These are phyloP conservation scores for Globisporangium paroecandrum DNA, from an alignment of 352 stramenopile species.

Conservation along the genomic window DNA sequence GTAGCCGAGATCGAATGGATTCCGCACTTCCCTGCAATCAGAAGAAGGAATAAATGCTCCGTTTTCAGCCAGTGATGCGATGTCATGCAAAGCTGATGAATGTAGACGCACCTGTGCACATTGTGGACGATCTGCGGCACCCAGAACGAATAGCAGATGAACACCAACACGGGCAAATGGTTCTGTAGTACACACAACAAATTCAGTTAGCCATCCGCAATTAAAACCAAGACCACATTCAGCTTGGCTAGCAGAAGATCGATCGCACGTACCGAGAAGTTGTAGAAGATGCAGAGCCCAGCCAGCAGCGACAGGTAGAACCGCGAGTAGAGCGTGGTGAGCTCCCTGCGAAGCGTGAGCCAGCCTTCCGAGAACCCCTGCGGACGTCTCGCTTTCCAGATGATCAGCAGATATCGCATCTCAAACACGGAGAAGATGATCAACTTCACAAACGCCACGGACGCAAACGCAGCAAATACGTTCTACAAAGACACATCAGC, in stretches of 20 bases:
- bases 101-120: conserved; percentile 66
- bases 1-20: conserved; percentile 93
- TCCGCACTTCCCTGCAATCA: conserved; percentile 80
- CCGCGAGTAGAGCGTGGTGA: conserved; percentile 93
- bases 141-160: conserved; percentile 98
- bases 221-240: background rate
- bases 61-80: background rate
- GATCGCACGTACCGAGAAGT: conserved; percentile 60
- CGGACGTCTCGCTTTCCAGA: conserved; percentile 92
- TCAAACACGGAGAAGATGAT: conserved; percentile 99
- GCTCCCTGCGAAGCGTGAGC: conserved; percentile 87
- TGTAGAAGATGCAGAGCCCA: conserved; percentile 91
- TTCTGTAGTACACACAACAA: conserved; percentile 35
- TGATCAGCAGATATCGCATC: conserved; percentile 98
- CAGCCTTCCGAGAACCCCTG: conserved; percentile 85
- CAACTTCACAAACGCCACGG: conserved; percentile 97
- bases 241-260: background rate
- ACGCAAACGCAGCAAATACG: conserved; percentile 95
- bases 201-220: background rate
- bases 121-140: conserved; percentile 98
- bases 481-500: conserved; percentile 46
- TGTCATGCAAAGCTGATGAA: background rate
- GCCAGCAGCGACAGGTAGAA: conserved; percentile 95
- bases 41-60: background rate
- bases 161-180: conserved; percentile 86